phyloP scores from a whole-genome alignment of 768 basidiomycete genomes.

The Mycena sanguinolenta region DNA sequence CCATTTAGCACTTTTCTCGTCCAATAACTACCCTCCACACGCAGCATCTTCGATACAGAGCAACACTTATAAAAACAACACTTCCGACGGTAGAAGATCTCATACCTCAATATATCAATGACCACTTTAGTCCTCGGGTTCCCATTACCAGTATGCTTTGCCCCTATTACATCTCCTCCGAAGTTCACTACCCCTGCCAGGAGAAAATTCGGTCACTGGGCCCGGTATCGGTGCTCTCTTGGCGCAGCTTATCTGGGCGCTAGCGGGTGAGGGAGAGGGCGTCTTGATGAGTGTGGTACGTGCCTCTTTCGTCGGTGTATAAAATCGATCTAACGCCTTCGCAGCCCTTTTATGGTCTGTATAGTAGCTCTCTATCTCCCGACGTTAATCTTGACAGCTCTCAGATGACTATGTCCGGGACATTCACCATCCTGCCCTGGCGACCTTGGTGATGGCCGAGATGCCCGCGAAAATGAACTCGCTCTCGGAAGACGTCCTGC shows the following conservation, averaged over 20 bases:
- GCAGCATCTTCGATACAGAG: slow-evolving; percentile 31
- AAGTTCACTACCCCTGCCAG: slow-evolving; percentile 2
- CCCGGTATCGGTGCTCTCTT: slow-evolving; percentile 34
- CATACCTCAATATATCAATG: slow-evolving; percentile 35
- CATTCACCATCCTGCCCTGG: slow-evolving; percentile 26
- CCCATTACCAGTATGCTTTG: slow-evolving; percentile 23
- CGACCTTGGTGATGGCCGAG: slow-evolving; percentile 18
- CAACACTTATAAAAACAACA: slow-evolving; percentile 29
- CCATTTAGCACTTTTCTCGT: slow-evolving; percentile 22
- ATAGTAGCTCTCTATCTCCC: not conserved
- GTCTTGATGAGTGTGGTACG: slow-evolving; percentile 35
- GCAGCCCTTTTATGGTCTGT: slow-evolving; percentile 28
- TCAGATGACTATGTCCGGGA: slow-evolving; percentile 37
- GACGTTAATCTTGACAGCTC: not conserved
- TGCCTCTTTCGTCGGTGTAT: not conserved
- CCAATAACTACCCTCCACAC: slow-evolving; percentile 20
- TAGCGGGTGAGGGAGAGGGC: slow-evolving; percentile 32
- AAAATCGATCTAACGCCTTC: not conserved
- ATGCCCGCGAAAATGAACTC: slow-evolving; percentile 21
- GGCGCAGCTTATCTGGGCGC: slow-evolving; percentile 34
- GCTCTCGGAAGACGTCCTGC: slow-evolving; percentile 35
- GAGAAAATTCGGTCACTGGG: slow-evolving; percentile 34
- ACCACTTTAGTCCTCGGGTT: slow-evolving; percentile 32
- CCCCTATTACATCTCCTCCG: not conserved
- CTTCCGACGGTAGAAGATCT: slow-evolving; percentile 37